These are phyloP conservation scores for Pascua sp. DNA, from an alignment of 1,284 basidiomycete species.

Conservation along the genomic window DNA sequence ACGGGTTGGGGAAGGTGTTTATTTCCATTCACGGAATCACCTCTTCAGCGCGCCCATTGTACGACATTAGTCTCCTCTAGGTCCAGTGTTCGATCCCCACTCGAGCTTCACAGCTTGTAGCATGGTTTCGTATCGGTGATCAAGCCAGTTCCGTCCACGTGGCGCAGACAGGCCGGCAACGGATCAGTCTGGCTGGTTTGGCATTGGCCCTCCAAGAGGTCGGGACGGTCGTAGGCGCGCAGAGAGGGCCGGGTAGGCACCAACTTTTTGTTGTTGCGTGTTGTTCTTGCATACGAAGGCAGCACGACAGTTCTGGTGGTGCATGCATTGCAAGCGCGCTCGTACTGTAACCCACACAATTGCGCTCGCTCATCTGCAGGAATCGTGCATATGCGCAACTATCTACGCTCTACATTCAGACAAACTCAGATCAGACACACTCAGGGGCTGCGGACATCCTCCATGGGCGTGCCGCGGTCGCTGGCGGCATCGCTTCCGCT, in stretches of 20 bases:
- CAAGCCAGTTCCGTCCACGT: constrained; percentile 29
- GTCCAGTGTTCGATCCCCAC: constrained; percentile 47
- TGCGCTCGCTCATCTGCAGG: too few relatives aligned
- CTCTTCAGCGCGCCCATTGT: constrained; percentile 41
- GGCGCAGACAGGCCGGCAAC: constrained; percentile 44
- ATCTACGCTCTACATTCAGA: too few relatives aligned
- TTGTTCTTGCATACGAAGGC: neutral
- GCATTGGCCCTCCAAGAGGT: constrained; percentile 45
- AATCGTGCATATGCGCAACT: too few relatives aligned
- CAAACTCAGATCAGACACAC: neutral
- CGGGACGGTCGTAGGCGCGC: constrained; percentile 44
- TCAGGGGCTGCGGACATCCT: constrained; percentile 19
- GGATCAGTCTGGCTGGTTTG: constrained; percentile 47
- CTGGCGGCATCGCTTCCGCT: constrained; percentile 13
- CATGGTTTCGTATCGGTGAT: constrained; percentile 42
- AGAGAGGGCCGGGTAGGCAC: constrained; percentile 43
- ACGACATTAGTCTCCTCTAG: constrained; percentile 41
- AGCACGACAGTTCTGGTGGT: too few relatives aligned
- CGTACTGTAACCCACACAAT: too few relatives aligned
- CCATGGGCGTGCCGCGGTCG: constrained; percentile 16
- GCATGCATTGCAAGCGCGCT: too few relatives aligned
- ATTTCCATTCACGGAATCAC: constrained; percentile 40
- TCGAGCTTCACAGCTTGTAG: constrained; percentile 37
- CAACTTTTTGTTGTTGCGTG: constrained; percentile 37
- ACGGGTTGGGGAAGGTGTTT: constrained; percentile 44